These are phyloP conservation scores for Epithemia pelagica DNA, from an alignment of 108 stramenopile species.

Conservation along the genomic window DNA sequence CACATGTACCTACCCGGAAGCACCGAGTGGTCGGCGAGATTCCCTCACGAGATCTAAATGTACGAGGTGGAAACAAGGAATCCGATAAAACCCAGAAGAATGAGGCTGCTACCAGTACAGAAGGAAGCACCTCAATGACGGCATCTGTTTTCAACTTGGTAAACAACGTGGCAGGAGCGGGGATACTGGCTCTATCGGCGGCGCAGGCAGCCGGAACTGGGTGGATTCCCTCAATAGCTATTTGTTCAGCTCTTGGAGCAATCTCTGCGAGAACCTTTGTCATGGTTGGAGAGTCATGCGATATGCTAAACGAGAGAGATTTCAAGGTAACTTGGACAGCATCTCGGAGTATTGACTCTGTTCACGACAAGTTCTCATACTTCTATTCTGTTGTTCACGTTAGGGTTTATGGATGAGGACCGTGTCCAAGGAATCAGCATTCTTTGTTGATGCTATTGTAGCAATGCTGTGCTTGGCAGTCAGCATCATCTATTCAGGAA, in stretches of 20 bases:
- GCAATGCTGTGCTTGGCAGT: conserved; percentile 31
- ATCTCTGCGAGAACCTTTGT: conserved; percentile 33
- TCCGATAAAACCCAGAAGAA: too few species aligned
- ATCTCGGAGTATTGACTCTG: not conserved
- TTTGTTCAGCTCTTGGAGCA: conserved; percentile 23
- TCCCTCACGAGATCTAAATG: too few species aligned
- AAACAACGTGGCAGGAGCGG: conserved; percentile 62
- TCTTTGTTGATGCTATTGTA: conserved; percentile 36
- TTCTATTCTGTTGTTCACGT: not conserved
- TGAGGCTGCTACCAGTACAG: not conserved
- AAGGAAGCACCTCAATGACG: conserved; percentile 6
- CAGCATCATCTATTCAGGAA: conserved; percentile 41
- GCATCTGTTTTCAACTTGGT: conserved; percentile 54
- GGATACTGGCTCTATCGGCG: conserved; percentile 41
- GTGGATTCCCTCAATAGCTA: conserved; percentile 34
- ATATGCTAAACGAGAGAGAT: conserved; percentile 32
- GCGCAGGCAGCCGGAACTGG: conserved; percentile 42
- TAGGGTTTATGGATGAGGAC: conserved; percentile 36
- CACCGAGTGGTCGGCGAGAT: too few species aligned
- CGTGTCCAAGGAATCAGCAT: conserved; percentile 29
- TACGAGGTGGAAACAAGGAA: too few species aligned
- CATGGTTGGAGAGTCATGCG: conserved; percentile 43
- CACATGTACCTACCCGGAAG: too few species aligned
- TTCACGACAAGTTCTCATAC: not conserved
- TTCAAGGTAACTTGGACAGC: conserved; percentile 29